Evolutionary conservation across 2,329 filamentous ascomycete genomes (phyloP), one percentile per base, ranked within the genome.

Genomic region (Podosphaera fusca): DNA sequence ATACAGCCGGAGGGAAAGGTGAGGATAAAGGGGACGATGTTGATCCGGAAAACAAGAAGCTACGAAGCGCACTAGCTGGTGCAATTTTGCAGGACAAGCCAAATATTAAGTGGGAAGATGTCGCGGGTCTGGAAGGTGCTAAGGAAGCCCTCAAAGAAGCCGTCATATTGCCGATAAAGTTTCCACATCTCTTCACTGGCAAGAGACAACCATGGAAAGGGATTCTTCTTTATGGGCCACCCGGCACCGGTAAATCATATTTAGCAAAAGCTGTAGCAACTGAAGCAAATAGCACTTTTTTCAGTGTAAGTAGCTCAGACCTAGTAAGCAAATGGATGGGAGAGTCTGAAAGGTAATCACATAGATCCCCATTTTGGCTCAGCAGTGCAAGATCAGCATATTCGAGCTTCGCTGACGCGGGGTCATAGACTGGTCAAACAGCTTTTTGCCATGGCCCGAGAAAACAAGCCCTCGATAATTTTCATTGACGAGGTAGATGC

Each of bases 281-380:
- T 21, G 92, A 98, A 71, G 92, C 92, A 59, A 96, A 98, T 71
- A 95, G 89, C 71, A 96, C 92, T 2, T 98, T 98, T 69, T 98
- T 98, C 77, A 95, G 88, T 67, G 90, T 98, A 63, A 94, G 87
- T 72, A 94, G 87, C 75, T 94, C 87, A 67, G 92, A 98, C 69
- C 70, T 98, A 70, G 92, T 98, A 60, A 95, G 87, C 70, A 98
- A 98, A 69, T 98, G 92, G 92, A 98, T 98, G 92, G 92, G 92
- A 73, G 92, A 98, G 72, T 94, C 86, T 75, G 92, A 98, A 80
- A 81, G 88, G 87, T 94, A 73, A 54, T 75, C 64, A 29, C 33
- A 36, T 42, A 4, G 38, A 42, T 42, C 38, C 38, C 38, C 38
- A 42, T 6, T 4, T 42, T 6, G n/a, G 38, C 38, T 14, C 38